Evolutionary conservation across 1,284 basidiomycete species (phyloP), one percentile per base, ranked within the genome.

Genomic region (Rugosomyces carneus): DNA sequence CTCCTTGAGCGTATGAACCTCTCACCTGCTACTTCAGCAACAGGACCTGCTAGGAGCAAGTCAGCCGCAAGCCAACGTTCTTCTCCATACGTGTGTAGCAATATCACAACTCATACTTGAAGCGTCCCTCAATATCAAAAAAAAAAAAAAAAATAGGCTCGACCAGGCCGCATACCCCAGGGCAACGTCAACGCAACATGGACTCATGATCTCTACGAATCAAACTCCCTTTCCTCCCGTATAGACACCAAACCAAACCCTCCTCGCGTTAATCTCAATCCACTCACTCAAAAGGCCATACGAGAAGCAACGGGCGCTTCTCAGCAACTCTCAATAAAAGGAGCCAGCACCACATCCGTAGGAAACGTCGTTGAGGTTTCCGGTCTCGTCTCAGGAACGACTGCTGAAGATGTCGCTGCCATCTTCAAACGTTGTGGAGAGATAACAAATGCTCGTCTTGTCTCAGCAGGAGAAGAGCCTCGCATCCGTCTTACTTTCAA

Each of bases 381-480:
- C 7, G 86, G 85, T 5, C 66, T 93, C 21, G 86, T 84, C 5
- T 67, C 65, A 15, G 90, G 89, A 4, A 93, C 89, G 21, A 90
- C 85, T 2, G 73, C 86, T 18, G 89, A 85, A 26, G 89, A 93
- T 59, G 90, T 93, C 44, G 78, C 81, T 58, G 86, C 87, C 19
- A 92, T 92, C 48, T 93, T 93, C 72, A 83, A 84, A 54, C 78
- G 78, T 15, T 87, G 87, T 55, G 86, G 88, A 2, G 68, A 76
- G 9, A 82, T 93, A 52, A 71, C 76, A 20, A 68, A 72, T 20
- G 73, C 81, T 5, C 73, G 72, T 16, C 61, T 74, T 15, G 61
- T 70, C 4, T 53, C 65, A 1, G 56, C 61, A 32, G 59, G 66
- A 18, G 64, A 69, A 9, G 72, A 78, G 34, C 80, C 85, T 6